Base-by-base conservation (phyloP, 1,284 basidiomycete genomes). In the Cryptococcus deneoformans region DNA sequence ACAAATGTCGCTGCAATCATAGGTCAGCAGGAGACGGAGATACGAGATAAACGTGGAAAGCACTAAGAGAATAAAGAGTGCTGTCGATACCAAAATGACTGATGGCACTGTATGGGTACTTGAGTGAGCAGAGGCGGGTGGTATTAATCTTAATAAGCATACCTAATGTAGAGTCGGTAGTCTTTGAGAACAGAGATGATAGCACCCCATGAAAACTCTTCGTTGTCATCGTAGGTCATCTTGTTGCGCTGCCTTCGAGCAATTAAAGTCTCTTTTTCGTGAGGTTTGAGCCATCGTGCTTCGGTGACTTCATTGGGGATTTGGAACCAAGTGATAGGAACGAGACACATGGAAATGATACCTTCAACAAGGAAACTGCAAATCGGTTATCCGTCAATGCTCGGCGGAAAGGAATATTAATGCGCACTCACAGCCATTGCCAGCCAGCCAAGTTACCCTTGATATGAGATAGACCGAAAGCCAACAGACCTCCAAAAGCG, bases 401-500 rank as follows among this genome's bases (percentile, higher is more conserved):
- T 29, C 29, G 29, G 29, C 29, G 29, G 29, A 29, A 29, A 4
- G 29, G 0, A 5, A 5, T 29, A 29, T 5, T 4, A 29, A 5
- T 29, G 29, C 24, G 6, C 34, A 49, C 47, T 36, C 47, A 49
- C 47, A 49, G 24, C 47, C 47, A 57, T 47, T 57, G 56, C 56
- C 56, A 57, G 14, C 56, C 56, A 10, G 43, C n/a, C 14, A 57
- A 38, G 7, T 39, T 46, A n/a, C 50, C 56, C 14, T 54, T 40
- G 52, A 71, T 64, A 5, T 62, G 54, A 8, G 63, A 52, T 11
- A 71, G 52, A 1, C 66, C 70, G 45, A 58, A 66, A 0, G 65
- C 69, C 38, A 73, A 62, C 2, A 77, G 59, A 6, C 73, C 72
- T 16, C 71, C 52, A 42, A 54, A 54, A 46, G 35, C 52, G 34